These are phyloP conservation scores for Sporothrix globosa DNA, from an alignment of 2,329 filamentous ascomycete genomes.

Conservation along the genomic window DNA sequence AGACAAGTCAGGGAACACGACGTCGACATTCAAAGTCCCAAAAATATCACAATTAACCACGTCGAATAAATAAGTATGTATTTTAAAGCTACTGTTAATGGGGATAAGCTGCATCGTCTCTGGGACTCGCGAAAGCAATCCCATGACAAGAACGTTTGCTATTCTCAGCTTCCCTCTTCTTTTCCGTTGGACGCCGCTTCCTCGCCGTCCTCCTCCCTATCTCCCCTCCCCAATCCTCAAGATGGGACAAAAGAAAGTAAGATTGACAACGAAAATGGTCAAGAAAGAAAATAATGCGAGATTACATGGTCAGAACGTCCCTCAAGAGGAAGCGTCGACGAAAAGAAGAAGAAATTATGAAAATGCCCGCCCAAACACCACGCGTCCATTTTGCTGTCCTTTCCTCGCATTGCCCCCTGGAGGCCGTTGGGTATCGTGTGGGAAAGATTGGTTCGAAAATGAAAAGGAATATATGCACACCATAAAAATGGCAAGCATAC, in stretches of 20 bases:
- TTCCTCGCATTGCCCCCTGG: background rate
- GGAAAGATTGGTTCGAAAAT: background rate
- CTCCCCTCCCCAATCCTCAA: background rate
- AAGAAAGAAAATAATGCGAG: background rate
- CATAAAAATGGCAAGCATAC: background rate
- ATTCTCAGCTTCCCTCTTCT: background rate
- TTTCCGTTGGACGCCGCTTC: background rate
- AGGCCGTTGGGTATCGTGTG: constrained; percentile 28
- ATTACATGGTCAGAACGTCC: background rate
- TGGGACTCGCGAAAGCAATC: background rate
- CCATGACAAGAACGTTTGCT: background rate
- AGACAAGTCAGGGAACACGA: too few relatives aligned
- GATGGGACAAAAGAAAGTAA: background rate
- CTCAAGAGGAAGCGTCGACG: background rate
- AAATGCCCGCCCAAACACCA: constrained; percentile 24
- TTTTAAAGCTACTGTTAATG: constrained; percentile 10
- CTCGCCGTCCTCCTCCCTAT: background rate
- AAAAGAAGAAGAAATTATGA: constrained; percentile 12
- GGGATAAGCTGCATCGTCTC: background rate
- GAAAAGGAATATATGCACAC: background rate
- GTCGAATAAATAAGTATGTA: constrained; percentile 3
- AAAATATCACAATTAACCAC: background rate
- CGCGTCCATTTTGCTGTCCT: constrained; percentile 22
- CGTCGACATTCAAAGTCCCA: too few relatives aligned
- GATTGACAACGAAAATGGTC: background rate